Conservation (phyloP, 1,139 yeast species). For the Pichia sp. region DNA sequence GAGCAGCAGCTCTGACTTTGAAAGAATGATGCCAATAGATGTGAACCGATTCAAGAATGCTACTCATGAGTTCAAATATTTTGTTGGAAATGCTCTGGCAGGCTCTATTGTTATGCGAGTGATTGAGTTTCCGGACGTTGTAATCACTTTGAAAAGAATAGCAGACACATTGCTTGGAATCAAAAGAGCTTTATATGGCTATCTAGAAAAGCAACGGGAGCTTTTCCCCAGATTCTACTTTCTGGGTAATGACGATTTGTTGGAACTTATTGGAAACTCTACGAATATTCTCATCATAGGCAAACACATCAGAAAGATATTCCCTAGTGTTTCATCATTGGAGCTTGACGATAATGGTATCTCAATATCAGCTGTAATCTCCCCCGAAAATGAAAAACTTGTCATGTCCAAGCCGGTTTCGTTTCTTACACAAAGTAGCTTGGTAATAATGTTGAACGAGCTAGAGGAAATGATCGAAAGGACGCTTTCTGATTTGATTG, state of each 20-base stretch:
- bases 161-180: conserved; percentile 52
- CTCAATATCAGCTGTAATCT: conserved; percentile 39
- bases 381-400: conserved; percentile 61
- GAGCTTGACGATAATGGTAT: conserved; percentile 28
- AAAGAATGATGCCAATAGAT: conserved; percentile 61
- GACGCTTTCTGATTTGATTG: conserved; percentile 34
- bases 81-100: conserved; percentile 46
- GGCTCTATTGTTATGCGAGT: conserved; percentile 53
- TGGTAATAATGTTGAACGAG: conserved; percentile 53
- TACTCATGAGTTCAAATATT: conserved; percentile 50
- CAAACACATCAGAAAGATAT: conserved; percentile 65
- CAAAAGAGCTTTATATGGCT: conserved; percentile 65
- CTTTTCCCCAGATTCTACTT: conserved; percentile 79
- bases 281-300: conserved; percentile 43
- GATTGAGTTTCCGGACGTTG: conserved; percentile 45
- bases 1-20: conserved; percentile 50
- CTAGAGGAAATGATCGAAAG: conserved; percentile 49
- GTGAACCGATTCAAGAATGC: conserved; percentile 58
- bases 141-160: conserved; percentile 41
- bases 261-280: conserved; percentile 73
- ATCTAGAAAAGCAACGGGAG: conserved; percentile 73
- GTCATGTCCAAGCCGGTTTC: conserved; percentile 39
- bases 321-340: conserved; percentile 52
- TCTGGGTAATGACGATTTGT: conserved; percentile 82
- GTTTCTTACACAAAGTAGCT: conserved; percentile 29